phyloP scores from a whole-genome alignment of 257 asterid species.

The Perilla frutescens region DNA sequence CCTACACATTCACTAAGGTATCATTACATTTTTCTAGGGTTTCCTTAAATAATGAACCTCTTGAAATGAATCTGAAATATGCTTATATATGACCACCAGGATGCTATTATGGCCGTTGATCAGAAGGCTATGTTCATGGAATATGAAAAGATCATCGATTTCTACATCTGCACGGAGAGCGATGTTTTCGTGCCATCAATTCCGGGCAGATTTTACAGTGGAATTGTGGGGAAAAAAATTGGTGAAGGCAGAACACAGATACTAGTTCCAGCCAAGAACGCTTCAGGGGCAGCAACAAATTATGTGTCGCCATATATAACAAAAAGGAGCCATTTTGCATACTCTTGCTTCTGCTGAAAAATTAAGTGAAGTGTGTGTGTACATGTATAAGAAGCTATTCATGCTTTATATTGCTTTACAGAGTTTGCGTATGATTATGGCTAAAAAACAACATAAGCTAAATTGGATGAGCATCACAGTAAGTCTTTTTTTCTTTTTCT shows the following conservation, averaged over 20 bases:
- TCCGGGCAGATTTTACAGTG: constrained; percentile 47
- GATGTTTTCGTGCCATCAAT: constrained; percentile 54
- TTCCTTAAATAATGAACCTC: too few relatives aligned
- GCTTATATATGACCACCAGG: constrained; percentile 37
- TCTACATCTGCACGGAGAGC: constrained; percentile 46
- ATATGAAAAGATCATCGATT: constrained; percentile 55
- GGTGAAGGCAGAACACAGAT: constrained; percentile 59
- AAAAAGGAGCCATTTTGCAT: constrained; percentile 52
- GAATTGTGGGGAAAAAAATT: constrained; percentile 59
- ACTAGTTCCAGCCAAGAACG: constrained; percentile 43
- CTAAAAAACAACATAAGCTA: too few relatives aligned
- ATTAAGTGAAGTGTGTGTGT: neutral
- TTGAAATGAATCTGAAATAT: neutral
- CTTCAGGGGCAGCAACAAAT: constrained; percentile 30
- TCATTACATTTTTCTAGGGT: neutral
- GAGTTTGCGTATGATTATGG: too few relatives aligned
- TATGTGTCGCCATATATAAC: constrained; percentile 47
- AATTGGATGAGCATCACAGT: too few relatives aligned
- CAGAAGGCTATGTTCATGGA: constrained; percentile 46
- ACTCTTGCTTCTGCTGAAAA: constrained; percentile 59
- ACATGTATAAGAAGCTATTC: too few relatives aligned
- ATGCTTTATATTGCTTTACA: too few relatives aligned
- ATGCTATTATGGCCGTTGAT: constrained; percentile 54
- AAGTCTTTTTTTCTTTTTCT: too few relatives aligned
- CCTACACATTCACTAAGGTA: constrained; percentile 74